Evolutionary conservation across 2,329 filamentous ascomycete species (phyloP).

Genomic region (Beauveria medogensis): DNA sequence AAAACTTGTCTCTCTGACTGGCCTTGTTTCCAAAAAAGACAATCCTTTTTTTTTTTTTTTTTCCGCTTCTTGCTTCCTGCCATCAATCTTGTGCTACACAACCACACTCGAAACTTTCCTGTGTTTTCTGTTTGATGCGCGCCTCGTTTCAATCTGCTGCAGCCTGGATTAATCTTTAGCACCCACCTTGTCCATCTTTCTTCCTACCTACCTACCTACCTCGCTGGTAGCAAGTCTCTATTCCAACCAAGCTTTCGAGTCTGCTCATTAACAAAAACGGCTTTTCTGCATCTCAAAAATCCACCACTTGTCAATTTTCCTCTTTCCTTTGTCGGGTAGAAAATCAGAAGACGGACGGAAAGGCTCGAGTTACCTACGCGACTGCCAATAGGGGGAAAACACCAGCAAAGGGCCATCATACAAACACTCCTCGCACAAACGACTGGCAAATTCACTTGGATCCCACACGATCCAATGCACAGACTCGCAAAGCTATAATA

Average conservation of each 20-base stretch:
- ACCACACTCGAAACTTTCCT: background rate
- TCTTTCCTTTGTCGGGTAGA: background rate
- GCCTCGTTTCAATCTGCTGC: background rate
- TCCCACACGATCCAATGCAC: background rate
- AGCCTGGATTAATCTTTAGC: background rate
- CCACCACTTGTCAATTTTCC: background rate
- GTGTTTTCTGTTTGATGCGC: background rate
- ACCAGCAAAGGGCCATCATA: background rate
- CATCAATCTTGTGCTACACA: background rate
- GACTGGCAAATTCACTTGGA: background rate
- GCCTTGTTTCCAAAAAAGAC: constrained; percentile 6
- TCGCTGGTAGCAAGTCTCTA: background rate
- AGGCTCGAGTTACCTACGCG: background rate
- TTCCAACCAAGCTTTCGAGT: background rate
- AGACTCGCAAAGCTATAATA: background rate
- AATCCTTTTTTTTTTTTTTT: background rate
- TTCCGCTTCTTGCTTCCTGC: background rate
- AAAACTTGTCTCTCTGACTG: constrained; percentile 9
- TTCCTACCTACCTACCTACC: too few relatives aligned
- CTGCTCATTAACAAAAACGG: background rate
- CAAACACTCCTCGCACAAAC: background rate
- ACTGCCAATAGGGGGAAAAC: background rate
- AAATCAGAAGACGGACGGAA: background rate
- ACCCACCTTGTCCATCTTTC: background rate
- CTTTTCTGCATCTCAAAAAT: background rate